Percentiles rank a stretch among this genome's conserved stretches.
Evolutionary conservation across 164 flowering plant genomes (phyloP).

Genomic region (Warburgia ugandensis): DNA sequence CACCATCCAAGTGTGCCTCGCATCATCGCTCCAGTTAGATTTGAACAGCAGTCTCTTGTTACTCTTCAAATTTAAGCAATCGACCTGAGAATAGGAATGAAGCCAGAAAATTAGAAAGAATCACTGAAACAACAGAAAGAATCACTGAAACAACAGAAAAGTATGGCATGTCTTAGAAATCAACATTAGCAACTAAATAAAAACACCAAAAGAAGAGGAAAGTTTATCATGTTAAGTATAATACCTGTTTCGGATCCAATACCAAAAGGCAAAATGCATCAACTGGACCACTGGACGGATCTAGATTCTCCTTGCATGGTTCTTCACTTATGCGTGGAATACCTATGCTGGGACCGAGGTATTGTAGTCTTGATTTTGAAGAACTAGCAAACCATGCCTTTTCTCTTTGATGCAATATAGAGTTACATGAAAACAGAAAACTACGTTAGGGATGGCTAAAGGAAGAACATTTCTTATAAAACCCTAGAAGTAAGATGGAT

Average conservation of each 20-base stretch:
- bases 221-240: neutral
- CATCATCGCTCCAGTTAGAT: slow-evolving; percentile 23
- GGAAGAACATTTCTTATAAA: neutral
- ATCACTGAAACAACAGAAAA: neutral
- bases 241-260: slow-evolving; percentile 52
- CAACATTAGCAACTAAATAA: neutral
- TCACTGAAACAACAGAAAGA: too few relatives aligned
- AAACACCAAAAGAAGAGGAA: neutral
- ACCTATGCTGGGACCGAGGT: slow-evolving; percentile 63
- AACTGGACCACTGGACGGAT: slow-evolving; percentile 60
- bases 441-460: neutral
- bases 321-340: slow-evolving; percentile 52
- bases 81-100: slow-evolving; percentile 43
- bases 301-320: slow-evolving; percentile 26
- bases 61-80: slow-evolving; percentile 80
- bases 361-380: slow-evolving; percentile 60
- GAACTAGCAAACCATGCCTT: slow-evolving; percentile 79
- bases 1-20: slow-evolving; percentile 43
- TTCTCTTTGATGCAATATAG: slow-evolving; percentile 58
- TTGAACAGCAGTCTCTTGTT: slow-evolving; percentile 46
- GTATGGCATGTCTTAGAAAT: neutral
- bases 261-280: slow-evolving; percentile 44
- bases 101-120: neutral
- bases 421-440: neutral
- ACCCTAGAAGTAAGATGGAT: too few relatives aligned